Base-by-base conservation (phyloP, 192 early-diverging fungal species). In the Paraglomus occultum region DNA sequence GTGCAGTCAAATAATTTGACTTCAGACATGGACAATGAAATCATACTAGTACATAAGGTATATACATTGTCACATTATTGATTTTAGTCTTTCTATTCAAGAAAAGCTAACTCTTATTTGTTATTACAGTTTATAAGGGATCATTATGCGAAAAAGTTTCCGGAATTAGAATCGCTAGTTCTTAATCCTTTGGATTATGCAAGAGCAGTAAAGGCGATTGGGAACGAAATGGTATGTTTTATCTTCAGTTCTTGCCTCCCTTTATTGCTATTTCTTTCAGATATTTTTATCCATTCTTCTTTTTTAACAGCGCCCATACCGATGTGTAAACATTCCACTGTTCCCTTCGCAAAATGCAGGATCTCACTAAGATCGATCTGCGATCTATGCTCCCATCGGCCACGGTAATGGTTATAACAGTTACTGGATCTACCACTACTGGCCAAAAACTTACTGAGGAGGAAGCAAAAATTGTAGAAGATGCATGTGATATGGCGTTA, bases 141-240 rank as follows among this genome's bases (percentile, higher is more conserved):
- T 76, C 91, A 92, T 62, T 99, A 96, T 77, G 89, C 87, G 39
- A 73, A 83, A 51, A 86, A 88, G 42, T 97, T 99, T 70, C 94
- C 95, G 0, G 97, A 97, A 73, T 83, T 99, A 6, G 94, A 95
- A 77, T 85, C 87, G 12, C 80, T 99, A n/a, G 87, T 99, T 8
- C 87, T 83, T 2, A 91, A 91, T 64, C 88, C 97, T 1, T 72
- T 93, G 7, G 95, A 95, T 66, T 99, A 96, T 82, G 90, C 93
- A 17, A 81, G 89, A 8, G 87, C 92, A 0, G 93, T 97, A 10
- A 89, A 85, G 72, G 76, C 83, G 4, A 95, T 96, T 67, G 94
- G 87, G 17, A 88, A 89, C 57, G 83, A 91, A 55, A 77, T 77
- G 60, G 66, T 67, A 50, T 15, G 51, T 44, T 43, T 40, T 52